A percentile compares a stretch with the other conserved stretches of the same genome.
phyloP scores from a whole-genome alignment of 78 protist genomes.

The Dictyostelium discoideum region dicty_2.7 NC_007089.4:426001-426500 shows the following conservation, averaged over 20 bases:
- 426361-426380: not conserved
- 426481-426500: conserved; percentile 74
- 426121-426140: not conserved
- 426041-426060: not conserved
- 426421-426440: not conserved
- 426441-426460: conserved; percentile 75
- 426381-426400: not conserved
- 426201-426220: too few species aligned
- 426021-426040: conserved; percentile 19
- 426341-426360: conserved; percentile 61
- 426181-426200: not conserved
- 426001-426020: conserved; percentile 4
- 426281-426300: not conserved
- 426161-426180: not conserved
- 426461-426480: conserved; percentile 77
- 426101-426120: not conserved
- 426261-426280: not conserved
- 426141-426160: not conserved
- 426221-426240: not conserved
- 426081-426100: not conserved
- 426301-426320: not conserved
- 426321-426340: conserved; percentile 48
- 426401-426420: not conserved
- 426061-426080: not conserved
- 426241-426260: too few species aligned